Percentiles rank a stretch among this genome's conserved stretches.
These are phyloP conservation scores for Kockiozyma suomiensis DNA, from an alignment of 805 yeast species.

Conservation along the genomic window DNA sequence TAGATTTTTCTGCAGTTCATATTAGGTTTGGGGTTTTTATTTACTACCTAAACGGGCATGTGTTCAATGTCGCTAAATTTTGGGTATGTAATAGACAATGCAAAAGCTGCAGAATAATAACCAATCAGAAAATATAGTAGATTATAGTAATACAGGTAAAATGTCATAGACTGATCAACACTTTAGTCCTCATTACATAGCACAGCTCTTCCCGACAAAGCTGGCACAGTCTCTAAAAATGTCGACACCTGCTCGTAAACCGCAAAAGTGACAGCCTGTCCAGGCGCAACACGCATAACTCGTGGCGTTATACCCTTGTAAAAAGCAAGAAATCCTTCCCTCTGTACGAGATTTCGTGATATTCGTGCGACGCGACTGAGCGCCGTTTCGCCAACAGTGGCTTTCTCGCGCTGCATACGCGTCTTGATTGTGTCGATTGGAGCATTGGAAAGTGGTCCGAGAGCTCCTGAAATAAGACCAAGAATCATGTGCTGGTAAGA, in stretches of 20 bases:
- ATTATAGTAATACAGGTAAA: not conserved
- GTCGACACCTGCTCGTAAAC: conserved; percentile 88
- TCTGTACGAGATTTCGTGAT: conserved; percentile 75
- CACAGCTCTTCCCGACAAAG: conserved; percentile 19
- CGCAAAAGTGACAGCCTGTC: conserved; percentile 99
- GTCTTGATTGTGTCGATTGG: conserved; percentile 97
- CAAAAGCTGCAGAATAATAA: too few species aligned
- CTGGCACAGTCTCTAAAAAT: conserved; percentile 49
- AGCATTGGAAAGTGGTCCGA: conserved; percentile 96
- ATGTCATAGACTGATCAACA: not conserved
- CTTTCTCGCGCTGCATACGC: conserved; percentile 88
- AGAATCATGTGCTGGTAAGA: conserved; percentile 91
- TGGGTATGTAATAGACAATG: too few species aligned
- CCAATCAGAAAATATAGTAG: too few species aligned
- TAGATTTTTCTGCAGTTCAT: not conserved
- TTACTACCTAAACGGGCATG: not conserved
- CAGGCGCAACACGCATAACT: conserved; percentile 99
- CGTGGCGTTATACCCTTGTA: conserved; percentile 98
- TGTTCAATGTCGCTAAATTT: too few species aligned
- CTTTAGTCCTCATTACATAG: conserved; percentile 26
- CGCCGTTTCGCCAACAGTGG: conserved; percentile 62
- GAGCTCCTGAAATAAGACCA: conserved; percentile 92
- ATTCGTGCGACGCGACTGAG: conserved; percentile 78
- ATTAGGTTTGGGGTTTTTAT: not conserved
- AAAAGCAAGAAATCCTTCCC: conserved; percentile 85